Evolutionary conservation across 257 asterid species (phyloP), one percentile per base, ranked within the genome.

Genomic region (Petunia axillaris): DNA sequence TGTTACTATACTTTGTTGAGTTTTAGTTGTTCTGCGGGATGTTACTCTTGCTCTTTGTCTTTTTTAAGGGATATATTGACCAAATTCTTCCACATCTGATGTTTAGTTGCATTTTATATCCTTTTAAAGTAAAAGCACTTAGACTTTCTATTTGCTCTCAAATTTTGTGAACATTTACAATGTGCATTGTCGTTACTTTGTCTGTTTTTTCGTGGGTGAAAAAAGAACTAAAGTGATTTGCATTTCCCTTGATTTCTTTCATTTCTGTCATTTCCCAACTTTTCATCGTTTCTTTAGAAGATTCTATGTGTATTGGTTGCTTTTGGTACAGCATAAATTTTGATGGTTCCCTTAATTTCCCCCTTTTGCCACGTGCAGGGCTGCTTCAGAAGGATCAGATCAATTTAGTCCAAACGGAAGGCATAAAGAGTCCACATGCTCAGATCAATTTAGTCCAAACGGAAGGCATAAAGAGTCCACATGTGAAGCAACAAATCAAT

Each of bases 401-500:
- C 75, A 85, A 62, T 73, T 8, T 76, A 86, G 79, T 75, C 76
- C 88, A 81, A 82, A 89, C 40, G 83, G 77, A 81, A 87, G 80
- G 81, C 75, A 74, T n/a, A 77, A 84, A 82, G 81, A 54, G 50
- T 73, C 87, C 81, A 64, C 90, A 14, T 81, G 16, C 25, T 25
- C 25, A 25, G 25, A 25, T 25, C 25, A 86, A 62, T 73, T 8
- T 76, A 86, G 79, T 75, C 76, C 88, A 81, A 82, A 89, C 40
- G 83, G 77, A 81, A 87, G 80, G 81, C 75, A 74, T n/a, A 77
- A 84, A 82, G 81, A 54, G 50, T 73, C 87, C 81, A 64, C 90
- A 16, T 81, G 16, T 58, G 91, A 88, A 80, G 81, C 82, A 71
- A 77, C 97, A 80, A 89, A 87, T 81, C 94, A 85, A 81, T 81